A percentile compares a stretch with the other conserved stretches of the same genome.
These are phyloP conservation scores for Globisporangium heterothallicum DNA, from an alignment of 352 stramenopile genomes.

Conservation along the genomic window DNA sequence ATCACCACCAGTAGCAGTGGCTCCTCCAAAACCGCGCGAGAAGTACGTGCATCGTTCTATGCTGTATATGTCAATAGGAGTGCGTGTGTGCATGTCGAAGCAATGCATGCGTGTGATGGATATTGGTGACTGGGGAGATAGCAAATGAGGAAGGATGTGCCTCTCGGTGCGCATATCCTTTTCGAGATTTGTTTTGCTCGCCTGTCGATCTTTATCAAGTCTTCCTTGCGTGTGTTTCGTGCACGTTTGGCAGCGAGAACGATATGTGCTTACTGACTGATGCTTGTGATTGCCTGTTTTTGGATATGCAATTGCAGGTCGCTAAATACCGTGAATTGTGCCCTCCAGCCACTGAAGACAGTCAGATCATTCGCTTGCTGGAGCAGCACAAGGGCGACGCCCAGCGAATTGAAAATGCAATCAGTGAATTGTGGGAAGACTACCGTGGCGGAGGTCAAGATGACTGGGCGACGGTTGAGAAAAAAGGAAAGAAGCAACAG, in stretches of 20 bases:
- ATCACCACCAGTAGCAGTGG: constrained; percentile 16
- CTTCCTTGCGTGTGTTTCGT: neutral
- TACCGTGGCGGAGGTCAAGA: constrained; percentile 54
- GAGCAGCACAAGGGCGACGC: constrained; percentile 70
- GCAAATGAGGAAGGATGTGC: too few species aligned
- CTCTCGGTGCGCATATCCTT: neutral
- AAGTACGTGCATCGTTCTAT: constrained; percentile 32
- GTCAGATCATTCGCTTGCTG: constrained; percentile 63
- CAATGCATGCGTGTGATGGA: neutral
- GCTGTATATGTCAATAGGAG: too few species aligned
- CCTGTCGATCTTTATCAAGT: too few species aligned
- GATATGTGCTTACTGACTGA: constrained; percentile 3
- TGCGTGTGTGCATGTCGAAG: neutral
- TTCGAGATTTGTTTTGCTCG: neutral
- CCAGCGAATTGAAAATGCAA: constrained; percentile 59
- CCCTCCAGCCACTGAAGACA: constrained; percentile 73
- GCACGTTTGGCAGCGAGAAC: too few species aligned
- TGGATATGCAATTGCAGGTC: constrained; percentile 26
- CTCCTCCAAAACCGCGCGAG: constrained; percentile 39
- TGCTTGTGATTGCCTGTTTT: neutral
- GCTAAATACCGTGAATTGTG: constrained; percentile 77
- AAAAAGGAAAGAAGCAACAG: constrained; percentile 67
- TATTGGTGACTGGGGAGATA: too few species aligned
- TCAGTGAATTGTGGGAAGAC: constrained; percentile 84
- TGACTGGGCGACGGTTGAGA: constrained; percentile 74